Conservation (phyloP, 306 rosid genomes). For the Medicago arabica region DNA sequence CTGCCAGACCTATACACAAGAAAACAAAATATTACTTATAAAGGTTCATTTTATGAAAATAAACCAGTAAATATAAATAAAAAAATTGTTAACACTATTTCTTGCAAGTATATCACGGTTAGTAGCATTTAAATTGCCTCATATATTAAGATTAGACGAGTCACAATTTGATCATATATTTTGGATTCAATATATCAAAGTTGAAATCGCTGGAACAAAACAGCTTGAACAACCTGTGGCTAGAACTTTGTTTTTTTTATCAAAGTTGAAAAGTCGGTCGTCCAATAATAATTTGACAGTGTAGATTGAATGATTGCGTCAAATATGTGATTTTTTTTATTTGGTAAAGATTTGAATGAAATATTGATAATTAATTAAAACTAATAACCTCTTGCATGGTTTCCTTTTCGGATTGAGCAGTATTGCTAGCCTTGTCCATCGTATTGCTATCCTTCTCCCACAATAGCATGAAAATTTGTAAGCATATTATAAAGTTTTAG, state of each 20-base stretch:
- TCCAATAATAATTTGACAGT: no score
- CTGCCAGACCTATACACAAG: conserved; percentile 49
- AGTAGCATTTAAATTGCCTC: no score
- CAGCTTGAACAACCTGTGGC: no score
- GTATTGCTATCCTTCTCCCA: conserved; percentile 53
- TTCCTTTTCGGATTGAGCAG: conserved; percentile 57
- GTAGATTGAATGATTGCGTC: no score
- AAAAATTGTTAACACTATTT: background rate
- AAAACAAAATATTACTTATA: background rate
- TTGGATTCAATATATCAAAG: no score
- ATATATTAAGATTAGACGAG: no score
- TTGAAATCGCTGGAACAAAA: no score
- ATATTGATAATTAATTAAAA: background rate
- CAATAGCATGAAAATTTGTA: background rate
- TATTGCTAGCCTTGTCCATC: conserved; percentile 56
- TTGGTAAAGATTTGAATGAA: background rate
- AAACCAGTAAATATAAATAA: background rate
- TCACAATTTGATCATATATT: no score
- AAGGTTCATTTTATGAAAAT: background rate
- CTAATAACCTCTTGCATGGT: conserved; percentile 47
- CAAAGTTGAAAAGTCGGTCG: no score
- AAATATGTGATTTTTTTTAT: no score
- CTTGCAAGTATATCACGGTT: background rate
- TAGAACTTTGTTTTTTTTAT: no score
- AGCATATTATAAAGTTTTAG: background rate